Conservation (phyloP, 208 protist genomes). For the Strigomonas culicis region DNA sequence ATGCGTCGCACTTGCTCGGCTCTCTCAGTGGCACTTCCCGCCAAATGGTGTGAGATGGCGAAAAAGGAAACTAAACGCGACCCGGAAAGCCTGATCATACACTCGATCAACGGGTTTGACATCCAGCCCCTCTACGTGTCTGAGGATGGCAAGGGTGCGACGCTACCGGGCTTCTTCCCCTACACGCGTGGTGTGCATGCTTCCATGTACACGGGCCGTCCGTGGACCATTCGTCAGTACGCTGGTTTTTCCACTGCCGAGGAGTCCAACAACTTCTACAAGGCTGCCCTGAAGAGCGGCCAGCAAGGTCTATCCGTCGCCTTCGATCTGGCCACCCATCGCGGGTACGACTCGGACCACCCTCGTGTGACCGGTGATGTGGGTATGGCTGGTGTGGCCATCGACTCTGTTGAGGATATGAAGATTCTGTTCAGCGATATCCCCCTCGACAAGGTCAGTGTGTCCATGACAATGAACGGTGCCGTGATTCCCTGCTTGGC, state of each 20-base stretch:
- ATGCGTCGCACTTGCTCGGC: conserved; percentile 70
- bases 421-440: conserved; percentile 92
- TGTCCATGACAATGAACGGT: conserved; percentile 98
- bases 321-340: conserved; percentile 96
- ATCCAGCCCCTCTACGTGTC: conserved; percentile 91
- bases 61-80: conserved; percentile 86
- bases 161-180: conserved; percentile 84
- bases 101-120: conserved; percentile 73
- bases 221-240: conserved; percentile 97
- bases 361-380: conserved; percentile 92
- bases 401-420: conserved; percentile 91
- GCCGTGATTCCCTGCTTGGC: conserved; percentile 94
- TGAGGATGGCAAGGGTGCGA: conserved; percentile 17
- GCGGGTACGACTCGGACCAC: conserved; percentile 96
- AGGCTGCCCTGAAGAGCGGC: conserved; percentile 81
- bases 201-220: conserved; percentile 93
- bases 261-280: conserved; percentile 96
- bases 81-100: conserved; percentile 31
- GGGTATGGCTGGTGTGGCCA: conserved; percentile 96
- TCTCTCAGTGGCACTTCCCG: conserved; percentile 23
- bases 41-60: conserved; percentile 64
- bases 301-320: conserved; percentile 95
- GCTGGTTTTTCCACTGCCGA: conserved; percentile 94
- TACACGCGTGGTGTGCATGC: conserved; percentile 94
- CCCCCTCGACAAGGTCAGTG: conserved; percentile 93